These are phyloP conservation scores for Oehlia diaphana DNA, from an alignment of 192 early-diverging fungal species.

Conservation along the genomic window DNA sequence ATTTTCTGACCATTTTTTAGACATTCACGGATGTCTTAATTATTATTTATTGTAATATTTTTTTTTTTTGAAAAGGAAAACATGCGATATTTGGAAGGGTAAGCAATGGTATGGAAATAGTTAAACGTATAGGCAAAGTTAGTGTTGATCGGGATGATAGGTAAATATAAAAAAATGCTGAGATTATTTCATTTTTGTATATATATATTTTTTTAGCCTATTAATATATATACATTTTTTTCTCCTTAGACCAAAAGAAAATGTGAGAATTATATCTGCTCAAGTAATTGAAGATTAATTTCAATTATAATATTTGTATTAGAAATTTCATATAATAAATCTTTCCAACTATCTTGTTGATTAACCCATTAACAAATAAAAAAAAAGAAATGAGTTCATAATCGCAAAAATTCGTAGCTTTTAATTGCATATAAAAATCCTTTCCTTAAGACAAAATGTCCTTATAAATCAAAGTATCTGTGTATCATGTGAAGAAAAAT, in stretches of 20 bases:
- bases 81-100: conserved; percentile 91
- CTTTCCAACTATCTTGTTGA: background rate
- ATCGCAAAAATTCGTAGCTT: no score
- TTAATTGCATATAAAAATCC: no score
- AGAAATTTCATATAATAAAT: background rate
- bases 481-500: no score
- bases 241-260: conserved; percentile 41
- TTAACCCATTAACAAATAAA: no score
- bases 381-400: no score
- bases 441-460: no score
- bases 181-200: background rate
- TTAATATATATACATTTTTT: background rate
- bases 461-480: no score
- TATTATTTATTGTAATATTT: conserved; percentile 31
- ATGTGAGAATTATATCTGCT: conserved; percentile 48
- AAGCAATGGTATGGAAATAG: conserved; percentile 74
- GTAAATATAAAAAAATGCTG: conserved; percentile 20
- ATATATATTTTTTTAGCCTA: no score
- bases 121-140: conserved; percentile 78
- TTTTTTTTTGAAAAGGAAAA: conserved; percentile 59
- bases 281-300: conserved; percentile 1
- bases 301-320: background rate
- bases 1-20: no score
- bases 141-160: conserved; percentile 56
- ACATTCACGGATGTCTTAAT: no score